Conservation (phyloP, 2,329 filamentous ascomycete species). For the Diaporthe aspalathi region DNA sequence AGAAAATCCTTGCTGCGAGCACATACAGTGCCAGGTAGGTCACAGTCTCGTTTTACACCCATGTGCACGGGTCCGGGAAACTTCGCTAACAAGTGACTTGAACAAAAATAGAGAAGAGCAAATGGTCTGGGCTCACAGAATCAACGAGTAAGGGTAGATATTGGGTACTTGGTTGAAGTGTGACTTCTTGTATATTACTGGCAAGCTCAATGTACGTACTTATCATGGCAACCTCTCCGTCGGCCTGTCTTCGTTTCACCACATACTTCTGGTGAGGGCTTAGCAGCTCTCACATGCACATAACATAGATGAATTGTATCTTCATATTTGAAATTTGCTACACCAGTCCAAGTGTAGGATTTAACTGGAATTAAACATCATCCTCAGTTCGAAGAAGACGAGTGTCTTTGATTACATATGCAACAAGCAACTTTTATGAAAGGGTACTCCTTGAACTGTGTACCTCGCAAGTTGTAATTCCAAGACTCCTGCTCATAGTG, state of each 20-base stretch:
- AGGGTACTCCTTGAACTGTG: too few species aligned
- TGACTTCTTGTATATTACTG: neutral
- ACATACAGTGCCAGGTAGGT: slow-evolving; percentile 53
- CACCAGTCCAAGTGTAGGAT: neutral
- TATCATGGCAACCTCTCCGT: neutral
- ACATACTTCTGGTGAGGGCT: neutral
- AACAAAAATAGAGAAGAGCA: slow-evolving; percentile 51
- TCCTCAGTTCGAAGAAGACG: too few species aligned
- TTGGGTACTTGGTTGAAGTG: too few species aligned
- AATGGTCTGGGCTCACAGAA: slow-evolving; percentile 58
- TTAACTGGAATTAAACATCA: too few species aligned
- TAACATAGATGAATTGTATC: neutral
- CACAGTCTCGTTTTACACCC: neutral
- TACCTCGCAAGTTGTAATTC: too few species aligned
- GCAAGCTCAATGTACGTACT: too few species aligned
- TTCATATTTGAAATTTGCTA: neutral
- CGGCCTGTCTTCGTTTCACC: slow-evolving; percentile 7
- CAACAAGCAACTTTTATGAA: too few species aligned
- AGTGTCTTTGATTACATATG: too few species aligned
- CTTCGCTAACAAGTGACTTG: neutral
- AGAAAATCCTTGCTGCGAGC: slow-evolving; percentile 55
- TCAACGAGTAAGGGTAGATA: slow-evolving; percentile 51
- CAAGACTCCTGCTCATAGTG: too few species aligned
- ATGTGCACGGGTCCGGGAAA: too few species aligned
- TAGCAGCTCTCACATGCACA: neutral